Base-by-base conservation (phyloP, 768 basidiomycete genomes). In the Nevesoporus exiguus region DNA sequence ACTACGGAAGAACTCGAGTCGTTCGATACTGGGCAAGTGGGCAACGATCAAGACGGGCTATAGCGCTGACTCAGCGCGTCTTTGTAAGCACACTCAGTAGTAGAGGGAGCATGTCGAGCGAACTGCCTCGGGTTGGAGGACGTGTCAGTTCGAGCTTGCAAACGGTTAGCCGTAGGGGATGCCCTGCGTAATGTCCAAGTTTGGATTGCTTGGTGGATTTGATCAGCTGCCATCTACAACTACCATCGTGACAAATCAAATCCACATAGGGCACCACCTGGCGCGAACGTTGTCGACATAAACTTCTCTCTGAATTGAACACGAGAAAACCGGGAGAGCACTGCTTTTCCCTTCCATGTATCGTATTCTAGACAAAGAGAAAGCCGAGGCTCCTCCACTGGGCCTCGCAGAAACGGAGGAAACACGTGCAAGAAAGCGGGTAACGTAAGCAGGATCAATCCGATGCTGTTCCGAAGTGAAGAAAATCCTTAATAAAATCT, bases 361-460 rank as follows among this genome's bases (percentile, higher is more conserved):
- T 39, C 52, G 54, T 62, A 64, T 58, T 60, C 58, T 62, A 66
- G 56, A 52, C 56, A 57, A 58, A 45, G 54, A 59, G 47, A 61
- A 53, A 56, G 52, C 49, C 25, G 25, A 24, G 36, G 49, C 41
- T 13, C 40, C 47, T 56, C 60, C 56, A 55, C 51, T 42, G n/a
- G 45, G 51, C 50, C 31, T 52, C 34, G 51, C 39, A 25, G 51
- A 57, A 51, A 53, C 33, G 30, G 24, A 39, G 50, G 34, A 48
- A 58, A 57, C 15, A 57, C 34, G 56, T 62, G 61, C 62, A 59
- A 61, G 62, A 65, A 51, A 65, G 54, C 42, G 36, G 52, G 49
- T 56, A 63, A 39, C 52, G 44, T 63, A 64, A 49, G 47, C 55
- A 60, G 59, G 54, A 56, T 61, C 66, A 68, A 71, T 57, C 60